Conservation (phyloP, 2,329 filamentous ascomycete species). For the Neonectria neomacrospora region DNA sequence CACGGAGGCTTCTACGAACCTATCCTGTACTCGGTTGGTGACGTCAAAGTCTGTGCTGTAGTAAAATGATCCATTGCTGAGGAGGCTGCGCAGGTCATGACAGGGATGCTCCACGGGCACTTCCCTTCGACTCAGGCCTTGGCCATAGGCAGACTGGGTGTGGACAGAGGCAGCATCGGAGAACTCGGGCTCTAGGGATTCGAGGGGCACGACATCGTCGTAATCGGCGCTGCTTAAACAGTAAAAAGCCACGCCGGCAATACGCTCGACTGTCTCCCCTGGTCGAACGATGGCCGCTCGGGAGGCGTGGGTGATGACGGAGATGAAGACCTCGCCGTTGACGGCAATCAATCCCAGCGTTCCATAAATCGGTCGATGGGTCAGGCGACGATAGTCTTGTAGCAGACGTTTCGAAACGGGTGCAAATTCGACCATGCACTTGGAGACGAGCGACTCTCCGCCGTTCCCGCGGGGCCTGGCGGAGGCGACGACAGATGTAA, state of each 20-base stretch:
- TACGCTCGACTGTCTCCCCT: conserved; percentile 89
- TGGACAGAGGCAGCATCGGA: conserved; percentile 61
- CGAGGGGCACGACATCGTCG: conserved; percentile 75
- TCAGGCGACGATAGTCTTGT: conserved; percentile 80
- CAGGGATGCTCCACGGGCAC: conserved; percentile 86
- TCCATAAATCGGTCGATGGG: conserved; percentile 79
- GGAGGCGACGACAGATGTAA: conserved; percentile 63
- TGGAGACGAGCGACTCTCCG: conserved; percentile 60
- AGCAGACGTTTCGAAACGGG: conserved; percentile 73
- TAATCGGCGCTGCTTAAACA: conserved; percentile 89
- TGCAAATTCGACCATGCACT: conserved; percentile 91
- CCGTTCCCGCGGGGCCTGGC: conserved; percentile 56
- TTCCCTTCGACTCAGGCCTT: conserved; percentile 72
- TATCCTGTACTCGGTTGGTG: conserved; percentile 90
- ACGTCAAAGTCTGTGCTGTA: conserved; percentile 99
- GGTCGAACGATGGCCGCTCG: conserved; percentile 85
- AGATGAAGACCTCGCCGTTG: conserved; percentile 87
- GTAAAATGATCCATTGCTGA: conserved; percentile 95
- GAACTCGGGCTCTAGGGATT: conserved; percentile 61
- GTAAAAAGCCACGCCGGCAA: conserved; percentile 89
- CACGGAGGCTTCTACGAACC: conserved; percentile 57
- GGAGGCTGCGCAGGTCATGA: conserved; percentile 87
- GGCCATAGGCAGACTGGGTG: conserved; percentile 55
- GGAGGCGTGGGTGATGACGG: conserved; percentile 83
- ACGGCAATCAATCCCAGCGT: conserved; percentile 90